phyloP scores from a whole-genome alignment of 2,329 filamentous ascomycete genomes.

The Calonectria montana region DNA sequence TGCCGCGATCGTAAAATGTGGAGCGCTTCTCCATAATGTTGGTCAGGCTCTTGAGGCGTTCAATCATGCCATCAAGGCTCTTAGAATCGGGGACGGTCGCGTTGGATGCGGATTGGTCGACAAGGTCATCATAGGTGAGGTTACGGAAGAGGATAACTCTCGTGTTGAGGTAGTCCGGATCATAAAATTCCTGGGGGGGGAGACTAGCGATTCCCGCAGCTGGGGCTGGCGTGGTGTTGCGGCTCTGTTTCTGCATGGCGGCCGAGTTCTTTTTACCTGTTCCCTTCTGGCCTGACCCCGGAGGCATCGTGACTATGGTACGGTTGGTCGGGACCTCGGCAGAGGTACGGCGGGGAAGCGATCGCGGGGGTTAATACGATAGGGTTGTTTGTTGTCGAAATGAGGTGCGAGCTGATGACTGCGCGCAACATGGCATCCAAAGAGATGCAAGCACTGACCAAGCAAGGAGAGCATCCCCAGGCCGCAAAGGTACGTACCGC shows the following conservation, averaged over 20 bases:
- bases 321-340: not conserved
- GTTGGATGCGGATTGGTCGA: constrained; percentile 70
- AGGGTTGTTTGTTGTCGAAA: constrained; percentile 19
- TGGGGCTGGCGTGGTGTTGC: constrained; percentile 77
- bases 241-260: constrained; percentile 75
- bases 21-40: constrained; percentile 76
- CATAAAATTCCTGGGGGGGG: constrained; percentile 65
- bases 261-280: constrained; percentile 73
- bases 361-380: constrained; percentile 17
- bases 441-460: constrained; percentile 5
- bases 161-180: constrained; percentile 76
- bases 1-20: constrained; percentile 76
- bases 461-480: constrained; percentile 15
- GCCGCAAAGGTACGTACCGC: constrained; percentile 13
- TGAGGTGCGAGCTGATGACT: constrained; percentile 20
- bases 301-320: constrained; percentile 60
- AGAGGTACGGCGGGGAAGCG: constrained; percentile 6
- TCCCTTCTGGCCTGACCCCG: constrained; percentile 68
- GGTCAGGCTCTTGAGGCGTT: constrained; percentile 72
- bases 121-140: constrained; percentile 75
- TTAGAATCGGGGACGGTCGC: constrained; percentile 72
- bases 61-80: constrained; percentile 72
- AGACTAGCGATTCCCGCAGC: constrained; percentile 59
- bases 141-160: constrained; percentile 69
- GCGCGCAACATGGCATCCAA: constrained; percentile 14